Conservation (phyloP, 345 rosid genomes). For the Triadica sebifera region DNA sequence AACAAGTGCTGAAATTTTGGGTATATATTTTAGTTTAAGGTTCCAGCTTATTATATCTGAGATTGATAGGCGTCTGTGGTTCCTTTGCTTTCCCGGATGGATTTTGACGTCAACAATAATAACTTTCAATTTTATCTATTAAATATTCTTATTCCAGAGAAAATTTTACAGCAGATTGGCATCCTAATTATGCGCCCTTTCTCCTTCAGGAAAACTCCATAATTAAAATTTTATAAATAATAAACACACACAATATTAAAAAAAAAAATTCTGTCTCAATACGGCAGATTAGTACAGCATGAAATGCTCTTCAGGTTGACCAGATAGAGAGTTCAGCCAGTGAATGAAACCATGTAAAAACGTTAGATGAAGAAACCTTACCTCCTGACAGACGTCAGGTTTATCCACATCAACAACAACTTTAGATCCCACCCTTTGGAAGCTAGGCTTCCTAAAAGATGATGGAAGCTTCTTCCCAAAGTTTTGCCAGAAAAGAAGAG, state of each 20-base stretch:
- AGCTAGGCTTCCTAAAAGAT: slow-evolving; percentile 48
- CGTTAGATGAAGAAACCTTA: slow-evolving; percentile 27
- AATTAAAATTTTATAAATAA: background rate
- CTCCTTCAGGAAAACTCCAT: background rate
- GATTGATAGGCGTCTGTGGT: background rate
- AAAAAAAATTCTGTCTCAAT: background rate
- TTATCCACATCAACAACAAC: slow-evolving; percentile 65
- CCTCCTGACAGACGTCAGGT: slow-evolving; percentile 78
- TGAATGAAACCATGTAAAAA: background rate
- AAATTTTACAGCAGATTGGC: background rate
- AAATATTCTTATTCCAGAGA: background rate
- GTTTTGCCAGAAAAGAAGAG: slow-evolving; percentile 44
- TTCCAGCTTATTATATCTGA: background rate
- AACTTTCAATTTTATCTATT: no score
- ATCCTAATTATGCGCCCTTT: background rate
- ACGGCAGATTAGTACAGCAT: background rate
- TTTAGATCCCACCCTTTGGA: slow-evolving; percentile 53
- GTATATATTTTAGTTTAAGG: background rate
- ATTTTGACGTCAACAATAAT: background rate
- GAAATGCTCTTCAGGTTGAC: background rate
- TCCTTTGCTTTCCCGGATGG: background rate
- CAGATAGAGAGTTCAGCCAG: background rate
- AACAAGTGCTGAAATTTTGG: background rate
- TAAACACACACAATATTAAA: no score
- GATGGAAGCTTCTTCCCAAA: slow-evolving; percentile 33